Evolutionary conservation across 306 rosid species (phyloP), one percentile per base, ranked within the genome.

Genomic region (Malus sieversii): DNA sequence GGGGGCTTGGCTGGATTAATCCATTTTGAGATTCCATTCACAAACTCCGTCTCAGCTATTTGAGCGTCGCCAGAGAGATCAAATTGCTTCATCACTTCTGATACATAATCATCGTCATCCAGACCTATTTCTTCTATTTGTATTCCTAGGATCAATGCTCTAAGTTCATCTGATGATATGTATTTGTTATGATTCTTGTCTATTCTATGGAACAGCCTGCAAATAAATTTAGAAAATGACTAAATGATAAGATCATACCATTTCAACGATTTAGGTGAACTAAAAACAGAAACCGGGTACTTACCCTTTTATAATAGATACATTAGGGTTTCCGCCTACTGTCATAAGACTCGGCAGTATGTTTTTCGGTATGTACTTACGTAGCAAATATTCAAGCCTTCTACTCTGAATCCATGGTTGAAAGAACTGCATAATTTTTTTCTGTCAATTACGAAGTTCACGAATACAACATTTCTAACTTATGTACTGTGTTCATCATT

Each of bases 401-500:
- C 85, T 71, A 12, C 48, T 55, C 81, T 84, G 88, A 75, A 84
- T 84, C 88, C 85, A 81, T 61, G 88, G 88, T n/a, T 62, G 70
- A 73, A 84, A 71, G 27, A 66, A 59, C 88, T 84, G 80, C 66
- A 84, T 10, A 61, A 8, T 74, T 23, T n/a, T 58, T 38, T 35
- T 45, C 27, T 35, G 30, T 29, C 32, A 8, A 46, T 61, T 74
- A 18, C 62, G 45, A 29, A 74, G 70, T 74, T 48, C 32, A 27
- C 20, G 1, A 61, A 48, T 48, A 15, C 55, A 48, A 48, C 55
- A 48, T 15, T 61, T 61, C 30, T 16, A 61, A 27, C 38, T 61
- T 27, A 29, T 35, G 40, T 33, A 33, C 1, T 5, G 38, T 33
- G 38, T 33, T 33, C 55, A 33, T 55, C 6, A 32, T 53, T 73